Base-by-base conservation (phyloP, 331 rosid genomes). In the Rosa hybrid region DNA sequence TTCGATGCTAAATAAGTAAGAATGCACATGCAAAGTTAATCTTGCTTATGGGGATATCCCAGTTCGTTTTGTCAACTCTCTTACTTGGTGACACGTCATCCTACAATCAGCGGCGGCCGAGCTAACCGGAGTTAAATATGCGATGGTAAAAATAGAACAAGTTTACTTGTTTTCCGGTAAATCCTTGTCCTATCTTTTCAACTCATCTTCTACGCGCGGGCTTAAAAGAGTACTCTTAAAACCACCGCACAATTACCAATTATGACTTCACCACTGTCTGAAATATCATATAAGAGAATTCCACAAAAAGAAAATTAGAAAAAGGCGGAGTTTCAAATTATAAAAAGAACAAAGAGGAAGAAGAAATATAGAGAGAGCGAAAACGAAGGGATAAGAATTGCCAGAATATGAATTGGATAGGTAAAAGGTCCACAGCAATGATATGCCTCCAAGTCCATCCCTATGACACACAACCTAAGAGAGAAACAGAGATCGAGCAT, bases 21-120 rank as follows among this genome's bases (percentile, higher is more conserved):
- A 27, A 41, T 68, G 72, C 72, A 68, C 72, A 68, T 41, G 72
- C 72, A 41, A 8, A 41, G 50, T 68, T 68, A 20, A 34, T 34
- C 71, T 34, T 68, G 72, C 72, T 68, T 18, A 68, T 18, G 50
- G 72, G 41, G 20, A 4, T 64, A 27, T 64, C 44, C 20, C 42
- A 12, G 9, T 65, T 65, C 45, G 27, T 4, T 7, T 34, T 65
- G 46, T 34, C 45, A 65, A 65, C 21, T 65, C 71, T 2, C 30
- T 39, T 39, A 18, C 72, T 41, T 68, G 50, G 27, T 68, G 27
- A 27, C 21, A 68, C 25, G 46, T 65, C 71, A 65, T 34, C 44
- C 0, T 38, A 34, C 20, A 20, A 17, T 39, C 71, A 18, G 71
- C 25, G 1, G 42, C 42, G 20, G 11, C 69, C 18, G 68, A 30